Evolutionary conservation across 2,329 filamentous ascomycete genomes (phyloP).

Genomic region (Fusarium piperis): DNA sequence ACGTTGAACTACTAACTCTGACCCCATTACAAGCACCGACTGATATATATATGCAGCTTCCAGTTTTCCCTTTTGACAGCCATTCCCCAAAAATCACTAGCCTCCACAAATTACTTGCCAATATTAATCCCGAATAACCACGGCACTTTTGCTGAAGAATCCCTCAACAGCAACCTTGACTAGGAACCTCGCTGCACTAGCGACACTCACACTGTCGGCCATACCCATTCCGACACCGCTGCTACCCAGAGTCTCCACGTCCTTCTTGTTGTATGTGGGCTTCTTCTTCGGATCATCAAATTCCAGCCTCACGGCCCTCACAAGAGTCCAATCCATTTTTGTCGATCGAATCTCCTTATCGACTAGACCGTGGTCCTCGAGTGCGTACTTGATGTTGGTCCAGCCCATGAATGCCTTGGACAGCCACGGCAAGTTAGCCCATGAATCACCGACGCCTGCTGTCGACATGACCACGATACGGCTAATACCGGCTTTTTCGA

Average conservation of each 20-base stretch:
- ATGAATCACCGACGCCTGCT: constrained; percentile 51
- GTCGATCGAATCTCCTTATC: constrained; percentile 49
- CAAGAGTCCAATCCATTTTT: constrained; percentile 50
- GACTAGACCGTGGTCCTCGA: constrained; percentile 50
- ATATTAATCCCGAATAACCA: constrained; percentile 28
- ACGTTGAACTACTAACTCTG: too few species aligned
- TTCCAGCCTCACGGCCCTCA: constrained; percentile 45
- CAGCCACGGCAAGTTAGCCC: constrained; percentile 47
- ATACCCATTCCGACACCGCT: constrained; percentile 45
- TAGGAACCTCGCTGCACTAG: constrained; percentile 46
- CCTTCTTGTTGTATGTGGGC: neutral
- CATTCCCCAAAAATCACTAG: neutral
- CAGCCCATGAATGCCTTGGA: constrained; percentile 49
- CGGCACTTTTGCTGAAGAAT: constrained; percentile 28
- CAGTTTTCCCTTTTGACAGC: neutral
- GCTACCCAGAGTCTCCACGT: constrained; percentile 43
- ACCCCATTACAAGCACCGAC: too few species aligned
- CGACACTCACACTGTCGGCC: constrained; percentile 42
- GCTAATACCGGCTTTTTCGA: constrained; percentile 44
- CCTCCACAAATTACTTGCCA: neutral
- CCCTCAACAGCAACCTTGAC: constrained; percentile 46
- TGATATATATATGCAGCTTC: too few species aligned
- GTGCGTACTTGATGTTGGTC: constrained; percentile 53
- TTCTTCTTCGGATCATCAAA: constrained; percentile 41
- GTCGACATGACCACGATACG: constrained; percentile 53